Percentiles rank a stretch among this genome's conserved stretches.
Conservation (phyloP, 768 basidiomycete species). For the Suillus sp. region DNA sequence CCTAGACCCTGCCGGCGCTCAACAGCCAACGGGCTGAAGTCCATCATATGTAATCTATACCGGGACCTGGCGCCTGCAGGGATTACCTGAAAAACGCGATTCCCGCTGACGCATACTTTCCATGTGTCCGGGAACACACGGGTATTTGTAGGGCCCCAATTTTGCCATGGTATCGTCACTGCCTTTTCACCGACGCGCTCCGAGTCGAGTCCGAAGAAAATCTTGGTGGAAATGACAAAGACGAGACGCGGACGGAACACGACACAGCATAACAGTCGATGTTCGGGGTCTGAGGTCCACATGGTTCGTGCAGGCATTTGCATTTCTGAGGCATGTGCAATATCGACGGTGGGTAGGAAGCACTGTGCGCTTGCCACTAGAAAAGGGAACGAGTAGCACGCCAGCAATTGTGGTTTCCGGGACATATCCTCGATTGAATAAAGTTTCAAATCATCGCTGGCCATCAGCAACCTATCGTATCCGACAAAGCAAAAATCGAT, state of each 20-base stretch:
- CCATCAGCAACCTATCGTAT: not conserved
- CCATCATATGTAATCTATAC: not conserved
- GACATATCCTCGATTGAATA: not conserved
- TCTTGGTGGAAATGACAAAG: not conserved
- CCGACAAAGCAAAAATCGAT: conserved; percentile 9
- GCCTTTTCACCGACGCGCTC: not conserved
- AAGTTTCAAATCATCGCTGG: not conserved
- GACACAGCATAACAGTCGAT: not conserved
- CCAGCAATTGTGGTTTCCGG: not conserved
- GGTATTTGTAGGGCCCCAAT: conserved; percentile 9
- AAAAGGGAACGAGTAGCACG: not conserved
- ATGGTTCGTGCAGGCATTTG: not conserved
- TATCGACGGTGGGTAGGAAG: not conserved
- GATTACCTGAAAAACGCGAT: not conserved
- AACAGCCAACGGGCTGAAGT: conserved; percentile 1
- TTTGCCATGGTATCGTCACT: conserved; percentile 6
- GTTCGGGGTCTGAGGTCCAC: conserved; percentile 1
- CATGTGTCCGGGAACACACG: not conserved
- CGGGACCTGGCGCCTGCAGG: not conserved
- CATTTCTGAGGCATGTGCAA: not conserved
- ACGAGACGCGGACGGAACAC: not conserved
- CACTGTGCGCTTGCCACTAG: not conserved
- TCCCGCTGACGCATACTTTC: not conserved
- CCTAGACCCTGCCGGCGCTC: conserved; percentile 1
- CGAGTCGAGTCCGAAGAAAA: not conserved